phyloP scores from a whole-genome alignment of 768 basidiomycete genomes.

The Epithele typhae region DNA sequence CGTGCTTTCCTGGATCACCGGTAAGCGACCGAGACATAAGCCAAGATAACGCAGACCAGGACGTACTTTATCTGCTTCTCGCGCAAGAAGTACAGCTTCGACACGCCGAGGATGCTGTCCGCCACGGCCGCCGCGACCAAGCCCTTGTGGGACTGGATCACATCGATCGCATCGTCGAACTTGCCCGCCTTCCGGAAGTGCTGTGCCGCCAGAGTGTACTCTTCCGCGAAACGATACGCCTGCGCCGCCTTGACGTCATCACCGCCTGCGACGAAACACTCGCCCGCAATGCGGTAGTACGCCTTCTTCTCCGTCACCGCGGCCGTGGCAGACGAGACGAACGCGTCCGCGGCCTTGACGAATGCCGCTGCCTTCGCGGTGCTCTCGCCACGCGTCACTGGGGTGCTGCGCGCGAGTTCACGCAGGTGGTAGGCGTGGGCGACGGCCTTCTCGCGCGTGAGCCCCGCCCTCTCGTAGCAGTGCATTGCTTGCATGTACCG shows the following conservation, averaged over 20 bases:
- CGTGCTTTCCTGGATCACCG: constrained; percentile 46
- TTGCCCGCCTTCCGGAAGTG: constrained; percentile 44
- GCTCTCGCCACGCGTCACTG: background rate
- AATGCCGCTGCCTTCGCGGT: background rate
- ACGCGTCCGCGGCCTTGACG: background rate
- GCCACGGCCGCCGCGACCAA: constrained; percentile 30
- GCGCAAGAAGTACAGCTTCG: constrained; percentile 42
- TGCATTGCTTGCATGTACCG: background rate
- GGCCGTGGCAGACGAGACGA: background rate
- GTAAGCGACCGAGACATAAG: background rate
- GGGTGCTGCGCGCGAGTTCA: background rate
- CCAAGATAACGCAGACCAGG: background rate
- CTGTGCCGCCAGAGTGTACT: constrained; percentile 41
- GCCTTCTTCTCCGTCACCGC: background rate
- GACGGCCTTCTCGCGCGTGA: background rate
- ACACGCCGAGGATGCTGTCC: constrained; percentile 37
- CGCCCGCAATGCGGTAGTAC: constrained; percentile 19
- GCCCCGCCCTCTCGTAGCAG: background rate
- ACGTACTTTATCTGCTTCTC: constrained; percentile 26
- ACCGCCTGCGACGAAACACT: constrained; percentile 24
- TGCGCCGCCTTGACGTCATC: constrained; percentile 38
- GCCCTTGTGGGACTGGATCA: constrained; percentile 34
- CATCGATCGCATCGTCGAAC: constrained; percentile 52
- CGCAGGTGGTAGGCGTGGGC: constrained; percentile 1
- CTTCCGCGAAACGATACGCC: constrained; percentile 36